Percentiles rank a stretch among this genome's conserved stretches.
phyloP scores from a whole-genome alignment of 805 yeast species.

The Groenewaldozyma tartarivorans region DNA sequence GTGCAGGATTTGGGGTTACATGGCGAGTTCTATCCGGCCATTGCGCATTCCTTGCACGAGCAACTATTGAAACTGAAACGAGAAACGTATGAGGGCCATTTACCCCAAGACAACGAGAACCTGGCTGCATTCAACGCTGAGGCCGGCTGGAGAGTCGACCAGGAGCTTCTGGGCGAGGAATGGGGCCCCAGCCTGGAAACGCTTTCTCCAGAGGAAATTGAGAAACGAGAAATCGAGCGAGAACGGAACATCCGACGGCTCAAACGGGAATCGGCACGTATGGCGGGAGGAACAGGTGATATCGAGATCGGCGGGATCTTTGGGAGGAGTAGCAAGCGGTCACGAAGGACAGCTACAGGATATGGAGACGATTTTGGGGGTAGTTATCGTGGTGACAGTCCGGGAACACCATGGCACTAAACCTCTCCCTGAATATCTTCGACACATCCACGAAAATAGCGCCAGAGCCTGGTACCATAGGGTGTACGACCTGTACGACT shows the following conservation, averaged over 20 bases:
- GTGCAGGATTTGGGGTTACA: slow-evolving; percentile 78
- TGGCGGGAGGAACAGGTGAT: slow-evolving; percentile 35
- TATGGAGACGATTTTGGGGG: slow-evolving; percentile 10
- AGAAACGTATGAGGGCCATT: slow-evolving; percentile 67
- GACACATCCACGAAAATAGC: too few relatives aligned
- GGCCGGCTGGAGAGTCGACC: slow-evolving; percentile 63
- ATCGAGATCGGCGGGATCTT: slow-evolving; percentile 29
- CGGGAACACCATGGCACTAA: slow-evolving; percentile 9
- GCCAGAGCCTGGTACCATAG: too few relatives aligned
- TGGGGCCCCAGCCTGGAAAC: slow-evolving; percentile 89
- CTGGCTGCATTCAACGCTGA: slow-evolving; percentile 52
- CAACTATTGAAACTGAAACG: slow-evolving; percentile 63
- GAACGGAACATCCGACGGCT: slow-evolving; percentile 85
- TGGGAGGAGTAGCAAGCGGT: slow-evolving; percentile 23
- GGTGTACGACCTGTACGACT: too few relatives aligned
- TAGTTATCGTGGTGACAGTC: slow-evolving; percentile 8
- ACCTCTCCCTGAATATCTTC: too few relatives aligned
- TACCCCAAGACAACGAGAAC: slow-evolving; percentile 43
- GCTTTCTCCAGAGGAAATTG: slow-evolving; percentile 85
- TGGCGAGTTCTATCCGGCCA: slow-evolving; percentile 82
- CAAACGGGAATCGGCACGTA: slow-evolving; percentile 81
- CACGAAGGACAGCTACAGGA: slow-evolving; percentile 11
- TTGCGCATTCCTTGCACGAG: slow-evolving; percentile 81
- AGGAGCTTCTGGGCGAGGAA: slow-evolving; percentile 63
- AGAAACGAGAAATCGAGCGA: slow-evolving; percentile 88